Base-by-base conservation (phyloP, 192 early-diverging fungal species). In the Paraglomus occultum region DNA sequence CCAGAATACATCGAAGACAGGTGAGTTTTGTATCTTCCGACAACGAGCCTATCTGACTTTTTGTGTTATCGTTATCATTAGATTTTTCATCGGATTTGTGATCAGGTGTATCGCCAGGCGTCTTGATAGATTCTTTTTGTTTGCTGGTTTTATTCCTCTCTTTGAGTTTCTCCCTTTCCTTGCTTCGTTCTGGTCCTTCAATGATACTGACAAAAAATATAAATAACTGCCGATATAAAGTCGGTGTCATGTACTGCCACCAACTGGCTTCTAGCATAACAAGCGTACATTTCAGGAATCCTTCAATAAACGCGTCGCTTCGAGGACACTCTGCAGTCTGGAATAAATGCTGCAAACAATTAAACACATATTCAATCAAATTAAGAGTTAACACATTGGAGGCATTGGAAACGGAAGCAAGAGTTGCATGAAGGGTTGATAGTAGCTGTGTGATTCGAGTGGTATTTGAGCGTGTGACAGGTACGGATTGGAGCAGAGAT, bases 11-110 rank as follows among this genome's bases (percentile, higher is more conserved):
- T 18, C 51, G 17, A 1, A 80, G 44, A 14, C 62, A 48, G 0
- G 71, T 58, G 17, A 64, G 39, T 43, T 73, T 72, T 10, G 65
- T 63, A 58, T 79, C 74, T 52, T 79, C 77, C 42, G 74, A 75
- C 8, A 64, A 15, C 3, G 31, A 31, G 3, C 3, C 31, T 31
- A 31, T 31, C 31, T 31, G 31, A 31, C 31, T 31, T 31, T 1
- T 3, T 43, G 6, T 67, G 9, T 43, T 43, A 31, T 57, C 20
- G 12, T 20, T 39, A 1, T 15, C 31, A 63, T n/a, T 40, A 42
- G 9, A 14, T 11, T 64, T 42, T 14, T 51, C 48, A 31, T 31
- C 31, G 31, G 31, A 31, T 8, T 54, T 8, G 52, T 22, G 18
- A 62, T 49, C 51, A 42, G 62, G 39, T 62, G n/a, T 38, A 39